Evolutionary conservation across 2,329 filamentous ascomycete species (phyloP).

Genomic region (Colletotrichum acutatum): DNA sequence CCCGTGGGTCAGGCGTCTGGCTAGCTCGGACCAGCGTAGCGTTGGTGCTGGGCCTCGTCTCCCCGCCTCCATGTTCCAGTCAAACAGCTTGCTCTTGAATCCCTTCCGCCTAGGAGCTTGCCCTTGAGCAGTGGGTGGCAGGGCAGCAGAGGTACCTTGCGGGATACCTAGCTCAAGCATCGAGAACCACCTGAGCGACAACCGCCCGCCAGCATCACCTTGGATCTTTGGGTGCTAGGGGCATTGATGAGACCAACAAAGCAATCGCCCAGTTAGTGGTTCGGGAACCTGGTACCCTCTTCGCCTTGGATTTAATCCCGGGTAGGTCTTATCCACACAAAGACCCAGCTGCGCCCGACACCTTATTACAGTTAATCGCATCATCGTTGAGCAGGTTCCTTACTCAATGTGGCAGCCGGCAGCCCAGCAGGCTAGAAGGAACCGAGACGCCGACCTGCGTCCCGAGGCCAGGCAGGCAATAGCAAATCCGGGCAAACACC

Average conservation of each 20-base stretch:
- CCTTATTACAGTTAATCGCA: constrained; percentile 29
- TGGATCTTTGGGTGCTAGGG: not conserved
- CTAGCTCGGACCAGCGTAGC: constrained; percentile 35
- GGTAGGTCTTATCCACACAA: constrained; percentile 1
- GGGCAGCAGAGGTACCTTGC: constrained; percentile 7
- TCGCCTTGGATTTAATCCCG: constrained; percentile 27
- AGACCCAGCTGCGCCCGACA: not conserved
- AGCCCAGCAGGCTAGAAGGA: constrained; percentile 1
- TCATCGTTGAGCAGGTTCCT: constrained; percentile 25
- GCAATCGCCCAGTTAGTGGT: constrained; percentile 10
- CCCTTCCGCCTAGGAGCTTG: constrained; percentile 4
- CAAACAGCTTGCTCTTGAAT: constrained; percentile 19
- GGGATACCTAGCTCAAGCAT: constrained; percentile 18
- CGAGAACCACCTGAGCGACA: constrained; percentile 7
- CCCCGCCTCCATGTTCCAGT: constrained; percentile 34
- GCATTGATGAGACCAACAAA: not conserved
- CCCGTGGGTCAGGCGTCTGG: constrained; percentile 32
- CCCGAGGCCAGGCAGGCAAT: constrained; percentile 1
- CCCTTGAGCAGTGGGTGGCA: constrained; percentile 1
- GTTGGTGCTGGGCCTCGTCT: constrained; percentile 34
- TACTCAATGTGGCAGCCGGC: constrained; percentile 9
- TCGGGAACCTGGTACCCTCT: constrained; percentile 14
- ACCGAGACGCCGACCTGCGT: constrained; percentile 5
- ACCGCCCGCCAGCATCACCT: constrained; percentile 12
- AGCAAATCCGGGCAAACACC: not conserved